Evolutionary conservation across 805 yeast genomes (phyloP), one percentile per base, ranked within the genome.

Genomic region (Candida lessepsii): DNA sequence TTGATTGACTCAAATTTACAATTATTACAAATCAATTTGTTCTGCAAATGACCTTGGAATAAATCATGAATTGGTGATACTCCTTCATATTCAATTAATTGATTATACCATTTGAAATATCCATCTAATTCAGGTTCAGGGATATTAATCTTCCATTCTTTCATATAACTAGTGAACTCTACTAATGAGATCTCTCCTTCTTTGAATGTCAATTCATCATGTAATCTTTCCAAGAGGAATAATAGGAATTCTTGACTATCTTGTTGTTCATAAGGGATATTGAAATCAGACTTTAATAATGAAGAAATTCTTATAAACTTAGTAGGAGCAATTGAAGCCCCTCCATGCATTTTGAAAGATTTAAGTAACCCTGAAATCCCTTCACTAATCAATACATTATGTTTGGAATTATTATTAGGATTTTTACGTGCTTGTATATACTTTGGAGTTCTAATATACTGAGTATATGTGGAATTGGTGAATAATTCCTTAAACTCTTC

Each of bases 181-280:
- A 54, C 50, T 7, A 51, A 52, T 4, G 61, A 56, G 3, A 51
- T 46, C 30, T 51, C 51, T 5, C 40, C 49, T 15, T 45, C 49
- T 39, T 54, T 73, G 53, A 45, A 40, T 11, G 65, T 52, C 40
- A 84, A 56, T 52, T 86, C 95, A 35, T 80, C 80, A 55, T 86
- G 91, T 9, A 86, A 56, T 46, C 79, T 70, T 52, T 82, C 90
- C 47, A 85, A 61, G 9, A 84, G 48, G 44, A 84, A 77, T 56
- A 83, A 69, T 31, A 86, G 59, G 52, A 83, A 83, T 50, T 86
- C 93, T 40, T 85, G 88, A 1, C 90, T 81, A 57, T 86, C 95
- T 53, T 86, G 93, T 52, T 86, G 95, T 51, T 83, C 87, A 48
- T 73, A 60, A 0, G 91, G 91, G 9, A 85, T 82, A 47, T 68